A percentile compares a stretch with the other conserved stretches of the same genome.
Conservation (phyloP, 78 protist genomes). For the Dictyostelium firmibasis region DNA sequence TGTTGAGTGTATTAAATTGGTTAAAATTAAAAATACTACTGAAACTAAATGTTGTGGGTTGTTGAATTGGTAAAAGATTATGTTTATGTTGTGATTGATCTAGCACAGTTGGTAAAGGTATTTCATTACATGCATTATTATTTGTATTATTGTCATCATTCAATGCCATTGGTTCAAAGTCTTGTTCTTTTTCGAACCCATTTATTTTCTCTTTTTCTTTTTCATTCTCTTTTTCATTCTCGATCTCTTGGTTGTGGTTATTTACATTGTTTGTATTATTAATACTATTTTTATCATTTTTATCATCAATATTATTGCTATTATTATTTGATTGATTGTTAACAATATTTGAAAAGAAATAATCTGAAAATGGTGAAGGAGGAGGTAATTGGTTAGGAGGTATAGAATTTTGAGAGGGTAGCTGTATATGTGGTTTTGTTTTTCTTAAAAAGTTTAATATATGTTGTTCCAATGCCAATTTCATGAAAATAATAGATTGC, state of each 20-base stretch:
- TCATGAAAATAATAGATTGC: slow-evolving; percentile 54
- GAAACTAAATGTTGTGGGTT: not conserved
- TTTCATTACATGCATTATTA: not conserved
- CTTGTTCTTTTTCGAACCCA: not conserved
- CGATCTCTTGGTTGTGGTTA: not conserved
- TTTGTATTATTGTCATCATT: not conserved
- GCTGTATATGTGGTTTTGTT: not conserved
- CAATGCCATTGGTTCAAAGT: not conserved
- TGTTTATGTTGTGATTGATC: not conserved
- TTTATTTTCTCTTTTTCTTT: not conserved
- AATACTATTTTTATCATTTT: not conserved
- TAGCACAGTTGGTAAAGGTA: not conserved
- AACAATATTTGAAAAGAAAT: not conserved
- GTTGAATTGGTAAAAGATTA: not conserved
- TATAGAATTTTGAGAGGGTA: not conserved
- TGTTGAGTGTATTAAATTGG: not conserved
- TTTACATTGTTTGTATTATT: not conserved
- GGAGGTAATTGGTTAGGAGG: slow-evolving; percentile 26
- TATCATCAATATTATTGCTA: not conserved
- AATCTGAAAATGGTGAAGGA: not conserved
- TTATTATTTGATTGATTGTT: not conserved
- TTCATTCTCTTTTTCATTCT: not conserved
- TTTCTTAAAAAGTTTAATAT: slow-evolving; percentile 7
- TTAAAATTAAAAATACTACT: slow-evolving; percentile 18
- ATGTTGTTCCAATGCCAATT: slow-evolving; percentile 60